These are phyloP conservation scores for Urostyla sp. DNA, from an alignment of 73 alveolate species.

Conservation along the genomic window DNA sequence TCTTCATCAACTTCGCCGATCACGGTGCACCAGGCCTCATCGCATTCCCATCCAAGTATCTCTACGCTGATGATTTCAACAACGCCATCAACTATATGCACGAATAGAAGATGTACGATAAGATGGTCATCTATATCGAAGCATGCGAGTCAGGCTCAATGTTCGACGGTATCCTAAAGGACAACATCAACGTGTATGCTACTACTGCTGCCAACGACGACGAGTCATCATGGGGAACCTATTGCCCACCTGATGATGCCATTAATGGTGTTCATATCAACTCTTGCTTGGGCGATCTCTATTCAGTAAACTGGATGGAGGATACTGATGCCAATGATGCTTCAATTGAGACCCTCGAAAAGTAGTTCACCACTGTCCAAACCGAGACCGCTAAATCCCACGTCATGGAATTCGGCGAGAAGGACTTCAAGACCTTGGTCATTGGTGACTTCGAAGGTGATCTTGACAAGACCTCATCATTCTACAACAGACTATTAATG, in stretches of 20 bases:
- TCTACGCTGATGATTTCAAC: constrained; percentile 79
- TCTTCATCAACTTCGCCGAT: constrained; percentile 94
- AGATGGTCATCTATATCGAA: constrained; percentile 94
- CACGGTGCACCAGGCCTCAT: constrained; percentile 97
- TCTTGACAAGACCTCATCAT: constrained; percentile 21
- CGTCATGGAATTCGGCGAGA: constrained; percentile 92
- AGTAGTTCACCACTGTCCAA: constrained; percentile 80
- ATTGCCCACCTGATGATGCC: constrained; percentile 90
- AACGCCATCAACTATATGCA: constrained; percentile 87
- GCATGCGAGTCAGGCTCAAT: constrained; percentile 98
- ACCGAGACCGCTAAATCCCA: constrained; percentile 78
- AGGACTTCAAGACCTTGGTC: constrained; percentile 62
- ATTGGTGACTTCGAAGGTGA: constrained; percentile 79
- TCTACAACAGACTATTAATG: constrained; percentile 30
- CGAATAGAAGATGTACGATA: constrained; percentile 87
- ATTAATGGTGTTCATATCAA: constrained; percentile 95
- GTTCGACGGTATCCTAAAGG: constrained; percentile 76
- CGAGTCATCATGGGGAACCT: constrained; percentile 97
- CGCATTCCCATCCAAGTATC: constrained; percentile 88
- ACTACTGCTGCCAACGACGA: constrained; percentile 96
- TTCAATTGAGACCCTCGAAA: constrained; percentile 76
- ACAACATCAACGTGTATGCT: constrained; percentile 83
- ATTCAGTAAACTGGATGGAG: constrained; percentile 97
- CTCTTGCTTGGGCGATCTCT: constrained; percentile 98
- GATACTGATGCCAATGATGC: constrained; percentile 83